Evolutionary conservation across 305 asterid genomes (phyloP), one percentile per base, ranked within the genome.

Genomic region (Striga hermonthica): DNA sequence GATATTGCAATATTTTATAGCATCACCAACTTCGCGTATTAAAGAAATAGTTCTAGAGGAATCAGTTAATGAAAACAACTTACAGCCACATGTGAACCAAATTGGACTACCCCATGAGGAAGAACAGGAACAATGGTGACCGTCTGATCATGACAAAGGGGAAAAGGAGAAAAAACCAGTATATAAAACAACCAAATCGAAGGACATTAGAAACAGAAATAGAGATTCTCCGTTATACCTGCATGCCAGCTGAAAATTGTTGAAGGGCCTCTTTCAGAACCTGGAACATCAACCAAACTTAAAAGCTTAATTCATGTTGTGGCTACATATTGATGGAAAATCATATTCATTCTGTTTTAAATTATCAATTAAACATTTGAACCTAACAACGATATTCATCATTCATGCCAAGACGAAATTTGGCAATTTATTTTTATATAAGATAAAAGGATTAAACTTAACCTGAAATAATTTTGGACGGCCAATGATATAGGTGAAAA

Each of bases 101-200:
- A 80, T 77, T 86, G 96, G 72, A 89, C 79, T 70, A 86, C 90
- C 12, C 96, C 96, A 60, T 84, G 87, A 47, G 95, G 95, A 72
- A 84, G 89, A 70, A 84, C 87, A 11, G 96, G 96, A 62, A 89
- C 72, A 57, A 81, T 86, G 34, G 90, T 83, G 58, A 86, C 64
- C 7, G 95, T 89, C 96, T 89, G 78, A 52, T 60, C 72, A 74
- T 57, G 55, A 62, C 56, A 71, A 59, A 63, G 31, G 31, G 31
- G 31, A 22, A 22, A 22, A 22, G 52, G 35, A 6, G 3, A 3
- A 65, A 59, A 52, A 53, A 53, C 11, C 56, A 22, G 41, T 77
- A 31, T 65, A 68, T 61, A 37, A 65, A 43, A 48, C 34, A 55
- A 52, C 38, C 45, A 67, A 66, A 49, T 14, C 11, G 45, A 31